A percentile compares a stretch with the other conserved stretches of the same genome.
Conservation (phyloP, 1,284 basidiomycete genomes). For the Wallemia ichthyophaga region DNA sequence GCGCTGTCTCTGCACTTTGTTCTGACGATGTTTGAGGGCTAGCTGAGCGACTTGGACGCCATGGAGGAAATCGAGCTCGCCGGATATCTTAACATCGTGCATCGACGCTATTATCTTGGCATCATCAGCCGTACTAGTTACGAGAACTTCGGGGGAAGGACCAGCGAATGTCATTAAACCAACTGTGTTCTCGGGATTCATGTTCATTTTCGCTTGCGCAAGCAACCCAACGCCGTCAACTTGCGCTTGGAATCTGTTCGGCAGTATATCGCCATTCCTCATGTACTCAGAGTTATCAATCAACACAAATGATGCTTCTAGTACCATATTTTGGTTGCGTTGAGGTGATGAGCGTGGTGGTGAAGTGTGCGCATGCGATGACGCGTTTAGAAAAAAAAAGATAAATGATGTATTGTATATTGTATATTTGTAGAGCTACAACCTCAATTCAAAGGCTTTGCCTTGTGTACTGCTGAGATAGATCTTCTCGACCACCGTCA, state of each 20-base stretch:
- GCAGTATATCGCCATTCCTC: constrained; percentile 81
- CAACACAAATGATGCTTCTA: background rate
- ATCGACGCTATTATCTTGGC: constrained; percentile 65
- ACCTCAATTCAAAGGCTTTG: background rate
- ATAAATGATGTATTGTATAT: background rate
- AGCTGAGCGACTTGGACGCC: constrained; percentile 79
- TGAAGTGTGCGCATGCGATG: no score
- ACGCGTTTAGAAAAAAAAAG: background rate
- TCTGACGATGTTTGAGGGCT: constrained; percentile 87
- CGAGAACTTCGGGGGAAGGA: constrained; percentile 81
- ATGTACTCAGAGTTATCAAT: constrained; percentile 82
- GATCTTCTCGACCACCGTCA: background rate
- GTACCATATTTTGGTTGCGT: no score
- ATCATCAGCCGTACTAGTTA: constrained; percentile 78
- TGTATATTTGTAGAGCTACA: background rate
- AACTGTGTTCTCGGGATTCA: constrained; percentile 89
- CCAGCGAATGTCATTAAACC: constrained; percentile 95
- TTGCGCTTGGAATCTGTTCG: constrained; percentile 66
- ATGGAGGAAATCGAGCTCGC: constrained; percentile 53
- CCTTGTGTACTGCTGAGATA: background rate
- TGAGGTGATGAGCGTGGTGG: no score
- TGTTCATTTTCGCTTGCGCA: constrained; percentile 74
- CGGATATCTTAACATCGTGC: constrained; percentile 42
- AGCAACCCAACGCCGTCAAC: constrained; percentile 67
- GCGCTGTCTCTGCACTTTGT: constrained; percentile 88